Conservation (phyloP, 352 stramenopile species). For the Globisporangium yorkense region DNA sequence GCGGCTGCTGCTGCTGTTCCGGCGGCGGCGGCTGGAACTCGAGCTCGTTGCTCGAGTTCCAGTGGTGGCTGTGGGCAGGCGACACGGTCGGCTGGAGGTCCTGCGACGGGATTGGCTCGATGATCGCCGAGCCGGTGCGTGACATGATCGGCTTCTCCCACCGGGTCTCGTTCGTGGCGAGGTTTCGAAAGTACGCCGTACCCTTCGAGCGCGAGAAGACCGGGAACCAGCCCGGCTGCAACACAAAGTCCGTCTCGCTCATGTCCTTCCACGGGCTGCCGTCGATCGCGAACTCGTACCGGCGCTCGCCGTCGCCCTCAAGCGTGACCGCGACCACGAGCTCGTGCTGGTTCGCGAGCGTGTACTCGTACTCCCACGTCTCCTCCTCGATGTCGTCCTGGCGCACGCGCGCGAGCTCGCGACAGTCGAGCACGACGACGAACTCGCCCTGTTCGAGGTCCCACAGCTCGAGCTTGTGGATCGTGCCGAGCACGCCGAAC, state of each 20-base stretch:
- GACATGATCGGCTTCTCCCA: constrained; percentile 77
- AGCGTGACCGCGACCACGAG: constrained; percentile 61
- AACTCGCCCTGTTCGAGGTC: constrained; percentile 71
- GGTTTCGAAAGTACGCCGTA: constrained; percentile 72
- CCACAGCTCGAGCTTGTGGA: constrained; percentile 74
- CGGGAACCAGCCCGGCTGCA: constrained; percentile 69
- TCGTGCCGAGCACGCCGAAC: constrained; percentile 62
- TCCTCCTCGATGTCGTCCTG: constrained; percentile 65
- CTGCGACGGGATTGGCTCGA: constrained; percentile 20
- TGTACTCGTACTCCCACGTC: constrained; percentile 71
- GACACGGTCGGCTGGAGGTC: constrained; percentile 9
- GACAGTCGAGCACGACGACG: constrained; percentile 70
- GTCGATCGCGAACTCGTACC: constrained; percentile 76
- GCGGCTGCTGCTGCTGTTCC: constrained; percentile 1
- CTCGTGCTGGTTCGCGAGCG: constrained; percentile 63
- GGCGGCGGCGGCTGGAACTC: constrained; percentile 8
- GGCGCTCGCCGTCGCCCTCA: constrained; percentile 44
- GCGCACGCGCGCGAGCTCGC: constrained; percentile 43
- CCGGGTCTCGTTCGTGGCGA: constrained; percentile 47
- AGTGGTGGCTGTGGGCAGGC: constrained; percentile 4
- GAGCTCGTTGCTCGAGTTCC: constrained; percentile 4
- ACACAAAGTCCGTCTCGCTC: constrained; percentile 75
- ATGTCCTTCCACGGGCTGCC: constrained; percentile 66
- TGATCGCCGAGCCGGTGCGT: constrained; percentile 27
- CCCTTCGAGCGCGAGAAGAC: constrained; percentile 73